These are phyloP conservation scores for Plenodomus tracheiphilus DNA, from an alignment of 2,329 filamentous ascomycete genomes.

Conservation along the genomic window DNA sequence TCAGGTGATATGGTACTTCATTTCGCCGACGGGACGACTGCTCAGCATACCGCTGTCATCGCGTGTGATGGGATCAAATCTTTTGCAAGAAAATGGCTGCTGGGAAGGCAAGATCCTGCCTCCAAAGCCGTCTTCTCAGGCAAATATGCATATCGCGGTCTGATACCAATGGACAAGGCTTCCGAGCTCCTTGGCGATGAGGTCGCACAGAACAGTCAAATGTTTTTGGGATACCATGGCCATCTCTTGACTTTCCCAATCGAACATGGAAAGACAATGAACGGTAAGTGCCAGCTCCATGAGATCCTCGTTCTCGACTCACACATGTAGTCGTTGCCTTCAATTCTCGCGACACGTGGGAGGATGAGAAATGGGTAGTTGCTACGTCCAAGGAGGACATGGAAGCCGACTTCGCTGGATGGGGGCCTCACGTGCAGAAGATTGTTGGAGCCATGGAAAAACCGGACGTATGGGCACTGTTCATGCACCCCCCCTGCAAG, in stretches of 20 bases:
- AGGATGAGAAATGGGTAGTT: conserved; percentile 39
- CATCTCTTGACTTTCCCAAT: conserved; percentile 68
- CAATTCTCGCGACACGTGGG: conserved; percentile 37
- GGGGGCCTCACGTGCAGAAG: conserved; percentile 35
- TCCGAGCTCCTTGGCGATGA: conserved; percentile 54
- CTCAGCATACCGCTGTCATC: conserved; percentile 56
- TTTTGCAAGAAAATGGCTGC: conserved; percentile 56
- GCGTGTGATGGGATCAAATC: conserved; percentile 70
- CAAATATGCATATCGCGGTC: conserved; percentile 65
- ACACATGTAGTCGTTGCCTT: conserved; percentile 41
- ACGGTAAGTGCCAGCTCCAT: conserved; percentile 42
- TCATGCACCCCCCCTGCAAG: conserved; percentile 56
- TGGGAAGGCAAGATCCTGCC: conserved; percentile 51
- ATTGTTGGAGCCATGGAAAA: conserved; percentile 50
- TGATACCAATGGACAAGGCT: conserved; percentile 64
- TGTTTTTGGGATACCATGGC: conserved; percentile 62
- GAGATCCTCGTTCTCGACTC: neutral
- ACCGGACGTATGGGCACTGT: conserved; percentile 60
- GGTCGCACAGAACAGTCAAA: conserved; percentile 56
- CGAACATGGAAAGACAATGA: conserved; percentile 60
- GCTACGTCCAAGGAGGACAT: conserved; percentile 38
- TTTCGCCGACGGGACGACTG: conserved; percentile 54
- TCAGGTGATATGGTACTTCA: conserved; percentile 42
- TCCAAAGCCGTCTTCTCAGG: conserved; percentile 57
- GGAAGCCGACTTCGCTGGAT: conserved; percentile 33